A percentile compares a stretch with the other conserved stretches of the same genome.
These are phyloP conservation scores for Manihot esculenta DNA, from an alignment of 441 rosid genomes.

Conservation along the genomic window DNA sequence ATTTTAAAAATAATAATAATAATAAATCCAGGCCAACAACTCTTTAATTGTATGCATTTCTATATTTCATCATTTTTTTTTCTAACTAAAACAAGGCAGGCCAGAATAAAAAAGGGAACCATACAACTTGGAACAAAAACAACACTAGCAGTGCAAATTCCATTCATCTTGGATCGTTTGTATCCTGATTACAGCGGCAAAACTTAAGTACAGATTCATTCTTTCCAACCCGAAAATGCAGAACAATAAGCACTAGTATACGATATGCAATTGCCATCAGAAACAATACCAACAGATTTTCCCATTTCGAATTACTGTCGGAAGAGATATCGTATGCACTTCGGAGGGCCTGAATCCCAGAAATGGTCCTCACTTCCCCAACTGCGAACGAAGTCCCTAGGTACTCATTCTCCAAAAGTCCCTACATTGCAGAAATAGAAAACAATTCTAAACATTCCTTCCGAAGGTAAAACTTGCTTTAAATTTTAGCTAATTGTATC, in stretches of 20 bases:
- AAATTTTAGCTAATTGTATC: neutral
- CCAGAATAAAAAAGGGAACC: slow-evolving; percentile 4
- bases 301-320: slow-evolving; percentile 76
- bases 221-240: slow-evolving; percentile 62
- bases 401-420: slow-evolving; percentile 93
- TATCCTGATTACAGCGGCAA: slow-evolving; percentile 41
- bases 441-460: slow-evolving; percentile 5
- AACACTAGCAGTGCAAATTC: slow-evolving; percentile 14
- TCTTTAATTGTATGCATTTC: neutral
- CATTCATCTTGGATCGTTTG: slow-evolving; percentile 51
- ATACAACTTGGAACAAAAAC: slow-evolving; percentile 13
- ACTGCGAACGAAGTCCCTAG: slow-evolving; percentile 79
- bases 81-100: slow-evolving; percentile 15
- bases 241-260: slow-evolving; percentile 55
- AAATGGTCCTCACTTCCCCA: slow-evolving; percentile 89
- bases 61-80: neutral
- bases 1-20: too few relatives aligned
- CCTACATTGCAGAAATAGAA: slow-evolving; percentile 39
- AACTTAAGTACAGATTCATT: slow-evolving; percentile 42
- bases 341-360: slow-evolving; percentile 76
- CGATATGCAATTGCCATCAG: slow-evolving; percentile 82
- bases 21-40: neutral
- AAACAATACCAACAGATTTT: slow-evolving; percentile 70
- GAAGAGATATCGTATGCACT: slow-evolving; percentile 78
- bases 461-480: neutral